Conservation (phyloP, 1,284 basidiomycete genomes). For the Cronartium ribicola region DNA sequence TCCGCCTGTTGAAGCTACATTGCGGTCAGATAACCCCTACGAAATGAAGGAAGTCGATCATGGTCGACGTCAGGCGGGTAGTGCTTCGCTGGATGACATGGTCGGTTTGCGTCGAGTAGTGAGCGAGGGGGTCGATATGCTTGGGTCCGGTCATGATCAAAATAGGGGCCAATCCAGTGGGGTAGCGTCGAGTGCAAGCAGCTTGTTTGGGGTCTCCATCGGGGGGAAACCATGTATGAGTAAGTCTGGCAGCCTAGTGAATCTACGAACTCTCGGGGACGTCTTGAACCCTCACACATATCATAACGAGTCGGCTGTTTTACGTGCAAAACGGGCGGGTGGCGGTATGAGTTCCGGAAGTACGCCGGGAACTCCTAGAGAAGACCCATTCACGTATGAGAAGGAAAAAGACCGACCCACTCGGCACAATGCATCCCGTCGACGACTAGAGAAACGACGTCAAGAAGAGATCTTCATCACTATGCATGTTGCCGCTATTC, state of each 20-base stretch:
- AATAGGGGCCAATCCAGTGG: neutral
- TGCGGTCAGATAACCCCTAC: constrained; percentile 3
- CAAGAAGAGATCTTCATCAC: constrained; percentile 77
- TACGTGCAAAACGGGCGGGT: constrained; percentile 23
- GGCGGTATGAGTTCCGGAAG: constrained; percentile 4
- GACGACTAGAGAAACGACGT: constrained; percentile 61
- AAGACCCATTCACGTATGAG: neutral
- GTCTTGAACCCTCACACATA: constrained; percentile 27
- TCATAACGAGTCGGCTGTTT: constrained; percentile 35
- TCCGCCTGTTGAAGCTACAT: neutral
- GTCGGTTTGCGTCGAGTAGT: neutral
- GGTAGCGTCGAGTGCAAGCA: constrained; percentile 21
- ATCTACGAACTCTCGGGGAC: constrained; percentile 25
- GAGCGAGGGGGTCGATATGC: neutral
- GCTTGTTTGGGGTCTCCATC: neutral
- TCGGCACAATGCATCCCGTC: constrained; percentile 47
- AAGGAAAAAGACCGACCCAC: constrained; percentile 3
- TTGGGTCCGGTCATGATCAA: neutral
- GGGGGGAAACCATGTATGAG: constrained; percentile 10
- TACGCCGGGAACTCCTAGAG: constrained; percentile 17
- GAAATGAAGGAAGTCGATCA: neutral
- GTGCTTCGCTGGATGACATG: neutral
- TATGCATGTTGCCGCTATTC: constrained; percentile 78
- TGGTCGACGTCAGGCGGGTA: neutral
- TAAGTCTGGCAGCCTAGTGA: constrained; percentile 25